Base-by-base conservation (phyloP, 2,329 filamentous ascomycete genomes). In the Neonectria neomacrospora region DNA sequence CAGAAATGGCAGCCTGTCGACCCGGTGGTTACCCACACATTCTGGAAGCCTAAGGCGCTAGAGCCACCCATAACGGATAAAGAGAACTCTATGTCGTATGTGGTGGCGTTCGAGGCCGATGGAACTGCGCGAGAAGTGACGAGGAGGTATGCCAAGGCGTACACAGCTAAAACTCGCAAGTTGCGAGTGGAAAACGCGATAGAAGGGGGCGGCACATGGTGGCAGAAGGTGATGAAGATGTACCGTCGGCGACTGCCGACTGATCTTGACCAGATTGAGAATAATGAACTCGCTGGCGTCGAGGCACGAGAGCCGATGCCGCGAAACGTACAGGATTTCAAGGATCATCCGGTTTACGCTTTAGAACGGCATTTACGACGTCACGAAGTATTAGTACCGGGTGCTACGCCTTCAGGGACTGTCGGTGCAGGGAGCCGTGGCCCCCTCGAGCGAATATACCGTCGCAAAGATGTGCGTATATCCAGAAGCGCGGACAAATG, bases 1-100 rank as follows among this genome's bases (percentile, higher is more conserved):
- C 92, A 97, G 75, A 97, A 93, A 81, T 99, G 96, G 96, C 87
- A 97, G 58, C 86, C 93, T 0, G 88, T 96, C 39, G 96, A 99
- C 75, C 89, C 94, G 0, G 78, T 97, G 0, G 93, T 96, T 2
- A 97, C 94, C 0, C 85, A 87, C 58, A 91, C 67, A 0, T 88
- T 97, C 58, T 92, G 90, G 75, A 94, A 91, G 64, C 88, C 93
- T 0, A 85, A 84, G 30, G 89, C 86, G 50, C 82, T 99, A 28
- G 96, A 99, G 73, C 96, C 96, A 0, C 93, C 96, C 0, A 86
- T 91, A 2, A 90, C 86, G 3, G 94, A 97, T 76, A 82, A 84
- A 7, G 85, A 90, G 59, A 98, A 97, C 70, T 86, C 82, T 58
- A 86, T 99, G 79, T 86, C 84, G 10, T 99, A 99, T 73, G 94